phyloP scores from a whole-genome alignment of 495 filamentous ascomycete genomes.

The Aspergillus heteromorphus region DNA sequence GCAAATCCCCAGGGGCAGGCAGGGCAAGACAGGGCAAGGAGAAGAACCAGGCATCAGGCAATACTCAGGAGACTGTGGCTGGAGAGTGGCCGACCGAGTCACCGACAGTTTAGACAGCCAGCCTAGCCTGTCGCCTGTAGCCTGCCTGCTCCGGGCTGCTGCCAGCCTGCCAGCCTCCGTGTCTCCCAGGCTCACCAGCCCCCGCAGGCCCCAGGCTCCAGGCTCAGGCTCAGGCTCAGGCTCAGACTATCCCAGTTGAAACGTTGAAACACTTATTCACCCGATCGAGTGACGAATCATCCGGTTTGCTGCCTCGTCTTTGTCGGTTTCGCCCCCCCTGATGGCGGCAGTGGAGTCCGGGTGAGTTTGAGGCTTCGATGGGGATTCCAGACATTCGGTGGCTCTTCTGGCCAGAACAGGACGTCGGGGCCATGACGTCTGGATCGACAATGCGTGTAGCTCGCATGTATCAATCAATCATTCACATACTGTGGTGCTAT shows the following conservation, averaged over 20 bases:
- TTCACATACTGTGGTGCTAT: too few relatives aligned
- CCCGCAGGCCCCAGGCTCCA: too few relatives aligned
- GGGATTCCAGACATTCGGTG: conserved; percentile 9
- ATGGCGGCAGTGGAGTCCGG: conserved; percentile 14
- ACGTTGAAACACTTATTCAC: not conserved
- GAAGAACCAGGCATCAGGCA: not conserved
- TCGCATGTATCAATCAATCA: not conserved
- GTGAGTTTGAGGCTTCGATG: conserved; percentile 4
- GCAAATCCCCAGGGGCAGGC: not conserved
- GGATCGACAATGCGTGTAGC: not conserved
- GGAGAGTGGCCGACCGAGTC: not conserved
- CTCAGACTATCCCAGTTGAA: not conserved
- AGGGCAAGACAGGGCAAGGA: not conserved
- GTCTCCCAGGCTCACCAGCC: too few relatives aligned
- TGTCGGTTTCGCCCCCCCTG: conserved; percentile 9
- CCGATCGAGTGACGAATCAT: conserved; percentile 1
- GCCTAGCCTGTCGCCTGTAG: not conserved
- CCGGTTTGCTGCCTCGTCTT: conserved; percentile 22
- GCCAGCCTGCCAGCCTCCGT: too few relatives aligned
- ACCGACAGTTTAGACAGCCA: too few relatives aligned
- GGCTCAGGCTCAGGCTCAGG: not conserved
- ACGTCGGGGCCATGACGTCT: not conserved
- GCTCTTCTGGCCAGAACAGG: not conserved
- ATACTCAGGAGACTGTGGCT: not conserved
- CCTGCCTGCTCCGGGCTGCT: not conserved